Evolutionary conservation across 169 alveolate genomes (phyloP).

Genomic region (Babesia gibsoni): DNA sequence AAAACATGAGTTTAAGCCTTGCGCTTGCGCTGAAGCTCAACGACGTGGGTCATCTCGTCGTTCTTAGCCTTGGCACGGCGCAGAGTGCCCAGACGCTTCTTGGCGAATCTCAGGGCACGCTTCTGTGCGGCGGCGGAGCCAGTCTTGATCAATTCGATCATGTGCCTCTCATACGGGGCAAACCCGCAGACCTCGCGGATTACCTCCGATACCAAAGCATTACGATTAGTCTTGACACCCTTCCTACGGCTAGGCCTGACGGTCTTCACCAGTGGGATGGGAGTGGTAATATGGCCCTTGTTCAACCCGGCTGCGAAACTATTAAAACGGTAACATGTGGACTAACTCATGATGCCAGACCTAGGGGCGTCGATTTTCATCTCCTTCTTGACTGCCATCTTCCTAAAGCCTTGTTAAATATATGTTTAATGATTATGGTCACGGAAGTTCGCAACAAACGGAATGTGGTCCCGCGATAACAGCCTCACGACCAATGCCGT

Average conservation of each 20-base stretch:
- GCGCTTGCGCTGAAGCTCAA: conserved; percentile 85
- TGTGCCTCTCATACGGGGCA: conserved; percentile 97
- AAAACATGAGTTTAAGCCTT: conserved; percentile 10
- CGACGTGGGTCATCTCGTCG: conserved; percentile 87
- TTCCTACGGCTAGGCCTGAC: conserved; percentile 82
- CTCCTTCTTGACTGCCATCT: conserved; percentile 52
- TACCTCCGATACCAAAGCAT: conserved; percentile 88
- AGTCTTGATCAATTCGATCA: conserved; percentile 96
- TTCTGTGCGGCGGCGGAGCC: conserved; percentile 96
- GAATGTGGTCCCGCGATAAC: background rate
- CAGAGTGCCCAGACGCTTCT: conserved; percentile 98
- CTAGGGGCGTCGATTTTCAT: conserved; percentile 56
- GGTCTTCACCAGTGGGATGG: conserved; percentile 67
- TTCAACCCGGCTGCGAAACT: conserved; percentile 71
- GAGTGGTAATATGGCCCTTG: conserved; percentile 81
- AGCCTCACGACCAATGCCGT: background rate
- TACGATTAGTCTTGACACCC: conserved; percentile 88
- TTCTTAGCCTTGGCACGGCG: conserved; percentile 97
- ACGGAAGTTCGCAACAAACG: background rate
- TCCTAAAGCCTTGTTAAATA: background rate
- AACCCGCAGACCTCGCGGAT: conserved; percentile 97
- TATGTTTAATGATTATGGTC: too few relatives aligned
- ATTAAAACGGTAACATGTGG: background rate
- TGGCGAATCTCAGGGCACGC: conserved; percentile 97
- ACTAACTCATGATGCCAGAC: conserved; percentile 59